Conservation (phyloP, 306 rosid genomes). For the Herpetospermum pedunculosum region DNA sequence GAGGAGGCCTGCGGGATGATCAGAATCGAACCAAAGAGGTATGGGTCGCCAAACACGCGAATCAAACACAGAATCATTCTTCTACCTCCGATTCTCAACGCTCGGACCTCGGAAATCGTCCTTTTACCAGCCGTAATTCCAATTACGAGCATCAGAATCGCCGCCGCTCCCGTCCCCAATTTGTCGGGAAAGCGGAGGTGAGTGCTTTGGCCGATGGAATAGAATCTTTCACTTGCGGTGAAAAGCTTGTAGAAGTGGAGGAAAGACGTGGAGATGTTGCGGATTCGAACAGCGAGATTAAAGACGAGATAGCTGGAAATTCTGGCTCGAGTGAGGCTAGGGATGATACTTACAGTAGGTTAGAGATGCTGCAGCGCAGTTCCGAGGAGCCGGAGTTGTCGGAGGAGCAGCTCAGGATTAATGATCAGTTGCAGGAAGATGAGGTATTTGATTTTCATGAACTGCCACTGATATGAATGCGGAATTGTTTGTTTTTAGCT, state of each 20-base stretch:
- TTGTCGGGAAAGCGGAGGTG: slow-evolving; percentile 24
- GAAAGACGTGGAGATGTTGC: neutral
- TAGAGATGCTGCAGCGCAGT: slow-evolving; percentile 26
- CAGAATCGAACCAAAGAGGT: slow-evolving; percentile 3
- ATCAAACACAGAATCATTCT: neutral
- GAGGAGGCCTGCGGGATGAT: slow-evolving; percentile 1
- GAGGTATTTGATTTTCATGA: slow-evolving; percentile 36
- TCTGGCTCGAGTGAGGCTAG: slow-evolving; percentile 17
- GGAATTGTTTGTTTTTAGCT: neutral
- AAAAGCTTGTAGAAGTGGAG: neutral
- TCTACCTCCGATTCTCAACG: neutral
- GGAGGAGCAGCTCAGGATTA: slow-evolving; percentile 43
- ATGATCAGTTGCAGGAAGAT: slow-evolving; percentile 68
- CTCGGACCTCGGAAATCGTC: neutral
- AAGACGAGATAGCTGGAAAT: neutral
- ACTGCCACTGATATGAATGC: neutral
- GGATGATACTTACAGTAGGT: slow-evolving; percentile 23
- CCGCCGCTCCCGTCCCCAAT: slow-evolving; percentile 14
- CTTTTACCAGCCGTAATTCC: neutral
- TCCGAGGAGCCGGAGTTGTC: slow-evolving; percentile 38
- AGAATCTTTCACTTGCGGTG: slow-evolving; percentile 15
- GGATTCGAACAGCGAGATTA: neutral
- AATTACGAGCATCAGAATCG: slow-evolving; percentile 11
- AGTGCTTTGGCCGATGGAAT: slow-evolving; percentile 12
- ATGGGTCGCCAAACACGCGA: neutral